Percentiles rank a stretch among this genome's conserved stretches.
phyloP scores from a whole-genome alignment of 2,329 filamentous ascomycete genomes.

The Fusarium setosum region DNA sequence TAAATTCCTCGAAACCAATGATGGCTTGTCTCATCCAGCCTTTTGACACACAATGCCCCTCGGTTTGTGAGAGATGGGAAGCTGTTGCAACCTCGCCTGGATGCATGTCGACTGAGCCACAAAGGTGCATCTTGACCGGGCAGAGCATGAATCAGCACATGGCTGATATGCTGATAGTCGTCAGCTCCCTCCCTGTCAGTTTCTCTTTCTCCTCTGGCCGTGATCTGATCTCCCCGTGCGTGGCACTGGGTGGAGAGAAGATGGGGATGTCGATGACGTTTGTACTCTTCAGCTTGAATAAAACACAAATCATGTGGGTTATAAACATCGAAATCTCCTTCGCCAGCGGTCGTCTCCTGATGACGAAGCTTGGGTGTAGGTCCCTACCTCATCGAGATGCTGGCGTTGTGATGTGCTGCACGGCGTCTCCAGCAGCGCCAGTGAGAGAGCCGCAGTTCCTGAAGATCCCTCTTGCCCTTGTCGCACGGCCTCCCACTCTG shows the following conservation, averaged over 20 bases:
- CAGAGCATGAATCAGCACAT: constrained; percentile 25
- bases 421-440: constrained; percentile 14
- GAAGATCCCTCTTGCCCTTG: constrained; percentile 23
- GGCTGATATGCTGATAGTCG: constrained; percentile 11
- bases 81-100: not conserved
- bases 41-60: not conserved
- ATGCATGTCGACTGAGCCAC: constrained; percentile 8
- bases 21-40: not conserved
- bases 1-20: not conserved
- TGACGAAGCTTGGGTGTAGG: constrained; percentile 26
- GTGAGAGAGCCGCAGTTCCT: constrained; percentile 27
- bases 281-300: not conserved
- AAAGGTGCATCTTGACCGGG: not conserved
- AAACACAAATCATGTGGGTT: constrained; percentile 5
- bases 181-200: constrained; percentile 6
- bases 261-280: constrained; percentile 24
- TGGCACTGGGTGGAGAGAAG: constrained; percentile 20
- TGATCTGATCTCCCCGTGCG: constrained; percentile 24
- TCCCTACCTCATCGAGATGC: constrained; percentile 25
- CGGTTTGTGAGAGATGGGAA: not conserved
- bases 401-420: not conserved
- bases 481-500: constrained; percentile 30
- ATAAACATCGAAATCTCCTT: not conserved
- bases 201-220: constrained; percentile 1
- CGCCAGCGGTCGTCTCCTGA: not conserved